Evolutionary conservation across 1,139 yeast species (phyloP).

Genomic region (Williopsis jadinii): DNA sequence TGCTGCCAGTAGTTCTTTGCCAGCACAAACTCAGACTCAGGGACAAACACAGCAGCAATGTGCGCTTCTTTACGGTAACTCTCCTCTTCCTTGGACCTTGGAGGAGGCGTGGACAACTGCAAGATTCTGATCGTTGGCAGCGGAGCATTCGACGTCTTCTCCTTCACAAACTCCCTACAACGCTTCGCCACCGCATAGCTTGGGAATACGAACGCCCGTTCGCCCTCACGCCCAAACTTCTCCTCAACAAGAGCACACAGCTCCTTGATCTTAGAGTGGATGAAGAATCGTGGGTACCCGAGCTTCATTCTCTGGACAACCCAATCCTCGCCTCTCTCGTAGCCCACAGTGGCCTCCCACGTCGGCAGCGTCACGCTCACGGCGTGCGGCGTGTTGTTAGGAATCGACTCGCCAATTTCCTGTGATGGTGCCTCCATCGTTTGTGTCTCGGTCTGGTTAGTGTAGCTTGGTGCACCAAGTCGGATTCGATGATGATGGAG

Average conservation of each 20-base stretch:
- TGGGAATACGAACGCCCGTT: slow-evolving; percentile 68
- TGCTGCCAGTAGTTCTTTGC: slow-evolving; percentile 96
- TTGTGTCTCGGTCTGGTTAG: too few species aligned
- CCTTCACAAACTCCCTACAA: slow-evolving; percentile 66
- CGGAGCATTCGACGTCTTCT: slow-evolving; percentile 23
- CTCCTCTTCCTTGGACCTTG: slow-evolving; percentile 50
- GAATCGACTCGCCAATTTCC: slow-evolving; percentile 75
- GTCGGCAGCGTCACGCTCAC: slow-evolving; percentile 92
- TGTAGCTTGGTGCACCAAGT: too few species aligned
- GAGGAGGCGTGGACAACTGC: slow-evolving; percentile 72
- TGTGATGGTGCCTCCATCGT: slow-evolving; percentile 17
- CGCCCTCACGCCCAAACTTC: slow-evolving; percentile 75
- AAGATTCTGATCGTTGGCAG: slow-evolving; percentile 56
- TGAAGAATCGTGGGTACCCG: slow-evolving; percentile 87
- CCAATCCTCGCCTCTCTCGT: slow-evolving; percentile 86
- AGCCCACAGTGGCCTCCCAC: slow-evolving; percentile 88
- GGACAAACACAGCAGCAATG: slow-evolving; percentile 73
- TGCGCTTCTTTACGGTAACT: slow-evolving; percentile 56
- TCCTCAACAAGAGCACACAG: slow-evolving; percentile 38
- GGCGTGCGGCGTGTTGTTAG: slow-evolving; percentile 84
- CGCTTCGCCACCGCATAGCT: slow-evolving; percentile 73
- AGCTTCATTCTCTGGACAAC: slow-evolving; percentile 73
- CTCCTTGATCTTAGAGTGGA: slow-evolving; percentile 65
- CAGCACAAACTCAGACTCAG: slow-evolving; percentile 41
- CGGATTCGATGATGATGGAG: too few species aligned